Base-by-base conservation (phyloP, 176 grass and related monocot species). In the Aegilops tauschii region DNA sequence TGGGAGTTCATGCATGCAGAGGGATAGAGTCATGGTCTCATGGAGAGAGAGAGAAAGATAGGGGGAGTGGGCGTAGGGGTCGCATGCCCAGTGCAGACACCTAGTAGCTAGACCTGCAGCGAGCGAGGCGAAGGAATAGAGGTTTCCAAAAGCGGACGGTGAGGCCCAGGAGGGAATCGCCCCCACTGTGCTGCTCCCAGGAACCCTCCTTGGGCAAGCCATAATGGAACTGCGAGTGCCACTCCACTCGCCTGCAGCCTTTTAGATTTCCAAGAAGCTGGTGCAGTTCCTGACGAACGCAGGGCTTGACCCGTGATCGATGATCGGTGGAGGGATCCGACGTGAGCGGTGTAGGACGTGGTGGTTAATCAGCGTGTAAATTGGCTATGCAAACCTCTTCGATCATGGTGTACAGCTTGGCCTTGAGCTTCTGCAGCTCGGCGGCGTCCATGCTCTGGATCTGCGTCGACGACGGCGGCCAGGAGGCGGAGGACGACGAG, bases 381-480 rank as follows among this genome's bases (percentile, higher is more conserved):
- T 69, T 4, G 29, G 61, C 14, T 56, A 8, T 50, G 72, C 77
- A 73, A 68, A 98, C 95, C 95, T 98, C 95, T 86, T 98, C 89
- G 47, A 98, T 83, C 93, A 98, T 92, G 69, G 90, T 58, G 74
- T 86, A 86, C 10, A 98, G 91, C 83, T 87, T 95, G 69, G 91
- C 83, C 73, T 95, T 98, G 59, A 91, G 89, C 75, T 85, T 85
- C 80, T 98, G 93, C 35, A 95, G 83, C 58, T 93, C 95, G n/a
- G 89, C 29, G 17, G 90, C 76, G 80, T 86, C 87, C 71, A 92
- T 76, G 58, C 91, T 81, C 75, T 89, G 82, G 89, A 95, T 90
- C 79, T 78, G 78, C 58, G 81, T 49, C 62, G 89, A 82, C 54
- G 89, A 71, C 54, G 88, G 84, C 34, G 79, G 65, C 68, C 30